Percentiles rank a stretch among this genome's conserved stretches.
phyloP scores from a whole-genome alignment of 352 stramenopile species.

The Globisporangium nunn region DNA sequence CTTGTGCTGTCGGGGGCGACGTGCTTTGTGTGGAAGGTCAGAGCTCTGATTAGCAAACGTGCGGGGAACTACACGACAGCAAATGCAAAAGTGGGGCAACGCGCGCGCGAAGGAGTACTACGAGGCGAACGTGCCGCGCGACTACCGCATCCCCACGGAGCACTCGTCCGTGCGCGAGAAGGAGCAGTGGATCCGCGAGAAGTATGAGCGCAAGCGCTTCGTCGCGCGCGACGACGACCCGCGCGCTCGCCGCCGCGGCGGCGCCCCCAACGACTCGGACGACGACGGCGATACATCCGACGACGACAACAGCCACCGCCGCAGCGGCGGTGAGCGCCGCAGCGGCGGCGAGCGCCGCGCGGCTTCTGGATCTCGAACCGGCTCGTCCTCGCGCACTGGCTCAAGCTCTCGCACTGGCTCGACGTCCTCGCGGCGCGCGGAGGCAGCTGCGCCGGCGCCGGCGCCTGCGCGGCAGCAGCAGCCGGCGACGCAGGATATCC shows the following conservation, averaged over 20 bases:
- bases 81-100: slow-evolving; percentile 92
- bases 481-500: slow-evolving; percentile 45
- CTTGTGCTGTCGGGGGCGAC: no score
- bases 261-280: slow-evolving; percentile 17
- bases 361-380: slow-evolving; percentile 26
- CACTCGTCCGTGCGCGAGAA: slow-evolving; percentile 81
- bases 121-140: slow-evolving; percentile 73
- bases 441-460: slow-evolving; percentile 19
- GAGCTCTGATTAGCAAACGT: neutral
- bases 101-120: slow-evolving; percentile 85
- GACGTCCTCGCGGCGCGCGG: slow-evolving; percentile 19
- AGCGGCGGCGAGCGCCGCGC: slow-evolving; percentile 9
- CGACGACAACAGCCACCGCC: slow-evolving; percentile 3
- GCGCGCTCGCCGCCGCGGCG: slow-evolving; percentile 26
- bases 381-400: slow-evolving; percentile 5
- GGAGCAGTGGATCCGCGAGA: slow-evolving; percentile 88
- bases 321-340: no score
- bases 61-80: slow-evolving; percentile 17
- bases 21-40: no score
- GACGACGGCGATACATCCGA: slow-evolving; percentile 26
- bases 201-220: slow-evolving; percentile 87
- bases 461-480: slow-evolving; percentile 7
- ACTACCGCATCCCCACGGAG: slow-evolving; percentile 74
- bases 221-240: slow-evolving; percentile 36
- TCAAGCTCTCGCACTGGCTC: slow-evolving; percentile 20